phyloP scores from a whole-genome alignment of 805 yeast species.

The Trichomonascus vanleenenianus region DNA sequence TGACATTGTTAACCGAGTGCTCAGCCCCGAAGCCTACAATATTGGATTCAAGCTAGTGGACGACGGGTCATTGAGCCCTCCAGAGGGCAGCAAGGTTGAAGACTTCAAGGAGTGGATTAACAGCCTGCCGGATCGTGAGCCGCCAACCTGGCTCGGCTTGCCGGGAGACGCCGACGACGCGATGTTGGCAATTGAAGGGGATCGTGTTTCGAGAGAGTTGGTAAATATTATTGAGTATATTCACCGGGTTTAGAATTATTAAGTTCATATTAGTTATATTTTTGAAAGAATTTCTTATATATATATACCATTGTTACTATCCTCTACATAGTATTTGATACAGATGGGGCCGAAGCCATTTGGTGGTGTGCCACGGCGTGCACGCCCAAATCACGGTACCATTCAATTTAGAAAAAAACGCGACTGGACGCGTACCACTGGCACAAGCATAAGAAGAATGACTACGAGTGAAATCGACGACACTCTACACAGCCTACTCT shows the following conservation, averaged over 20 bases:
- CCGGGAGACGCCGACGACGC: constrained; percentile 35
- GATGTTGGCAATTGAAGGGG: constrained; percentile 20
- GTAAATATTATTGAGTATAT: background rate
- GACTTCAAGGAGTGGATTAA: constrained; percentile 43
- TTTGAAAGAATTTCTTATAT: too few relatives aligned
- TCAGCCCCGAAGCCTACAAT: constrained; percentile 18
- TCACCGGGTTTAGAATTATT: background rate
- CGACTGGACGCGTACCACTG: too few relatives aligned
- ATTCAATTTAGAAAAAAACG: too few relatives aligned
- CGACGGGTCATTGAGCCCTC: constrained; percentile 30
- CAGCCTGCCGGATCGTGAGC: constrained; percentile 43
- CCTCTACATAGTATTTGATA: too few relatives aligned
- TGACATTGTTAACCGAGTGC: constrained; percentile 11
- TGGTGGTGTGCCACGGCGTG: too few relatives aligned
- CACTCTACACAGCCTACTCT: too few relatives aligned
- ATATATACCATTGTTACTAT: too few relatives aligned
- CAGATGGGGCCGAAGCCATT: too few relatives aligned
- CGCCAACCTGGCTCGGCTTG: constrained; percentile 49
- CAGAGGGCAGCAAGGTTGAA: constrained; percentile 37
- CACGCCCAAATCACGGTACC: too few relatives aligned
- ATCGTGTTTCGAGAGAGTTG: constrained; percentile 1
- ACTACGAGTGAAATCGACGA: too few relatives aligned
- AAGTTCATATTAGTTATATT: background rate
- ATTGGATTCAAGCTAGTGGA: constrained; percentile 26
- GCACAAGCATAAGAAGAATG: too few relatives aligned